Conservation (phyloP, 1,284 basidiomycete species). For the Ustilago loliicola region DNA sequence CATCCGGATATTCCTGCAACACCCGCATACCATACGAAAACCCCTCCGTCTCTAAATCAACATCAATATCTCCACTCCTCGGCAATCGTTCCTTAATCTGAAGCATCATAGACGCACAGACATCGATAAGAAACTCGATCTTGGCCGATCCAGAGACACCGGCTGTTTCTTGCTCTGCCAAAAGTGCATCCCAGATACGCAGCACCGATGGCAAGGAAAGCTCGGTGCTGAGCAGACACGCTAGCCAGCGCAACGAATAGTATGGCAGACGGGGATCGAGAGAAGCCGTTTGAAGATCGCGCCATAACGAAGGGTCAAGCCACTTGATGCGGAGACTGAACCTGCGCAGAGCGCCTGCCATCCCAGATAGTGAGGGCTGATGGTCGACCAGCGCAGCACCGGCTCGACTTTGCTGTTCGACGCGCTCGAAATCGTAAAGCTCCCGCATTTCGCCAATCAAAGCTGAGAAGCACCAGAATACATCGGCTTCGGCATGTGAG, state of each 20-base stretch:
- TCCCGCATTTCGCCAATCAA: slow-evolving; percentile 67
- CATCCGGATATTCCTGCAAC: slow-evolving; percentile 61
- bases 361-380: slow-evolving; percentile 38
- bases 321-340: slow-evolving; percentile 59
- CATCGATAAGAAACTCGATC: slow-evolving; percentile 66
- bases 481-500: slow-evolving; percentile 64
- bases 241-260: slow-evolving; percentile 68
- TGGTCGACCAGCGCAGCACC: slow-evolving; percentile 15
- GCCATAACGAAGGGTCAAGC: slow-evolving; percentile 61
- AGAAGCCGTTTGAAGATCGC: slow-evolving; percentile 38
- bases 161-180: slow-evolving; percentile 55
- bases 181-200: slow-evolving; percentile 65
- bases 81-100: slow-evolving; percentile 41
- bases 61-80: slow-evolving; percentile 16
- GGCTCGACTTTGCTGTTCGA: slow-evolving; percentile 49
- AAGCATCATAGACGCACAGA: slow-evolving; percentile 65
- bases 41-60: slow-evolving; percentile 51
- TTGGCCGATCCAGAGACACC: slow-evolving; percentile 43
- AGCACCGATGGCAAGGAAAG: slow-evolving; percentile 61
- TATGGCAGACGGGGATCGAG: slow-evolving; percentile 66
- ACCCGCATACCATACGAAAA: slow-evolving; percentile 58
- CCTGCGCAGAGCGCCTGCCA: slow-evolving; percentile 57
- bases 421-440: slow-evolving; percentile 65
- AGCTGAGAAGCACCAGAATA: slow-evolving; percentile 69
- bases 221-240: slow-evolving; percentile 65